A percentile compares a stretch with the other conserved stretches of the same genome.
phyloP scores from a whole-genome alignment of 176 grass and related monocot genomes.

The Paspalum notatum region DNA sequence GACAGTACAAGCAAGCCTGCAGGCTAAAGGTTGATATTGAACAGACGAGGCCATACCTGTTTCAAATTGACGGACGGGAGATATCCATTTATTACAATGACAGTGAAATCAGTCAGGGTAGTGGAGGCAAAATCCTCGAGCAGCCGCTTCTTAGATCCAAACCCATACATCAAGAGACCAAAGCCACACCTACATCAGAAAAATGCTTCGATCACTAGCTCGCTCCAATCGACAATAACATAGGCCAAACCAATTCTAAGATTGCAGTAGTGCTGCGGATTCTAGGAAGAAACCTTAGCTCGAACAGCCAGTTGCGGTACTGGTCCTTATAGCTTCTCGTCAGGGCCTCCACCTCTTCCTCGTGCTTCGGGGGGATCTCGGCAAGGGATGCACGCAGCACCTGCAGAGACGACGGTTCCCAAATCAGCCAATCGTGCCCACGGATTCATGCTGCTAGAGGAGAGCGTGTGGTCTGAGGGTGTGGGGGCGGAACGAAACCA shows the following conservation, averaged over 20 bases:
- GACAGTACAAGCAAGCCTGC: neutral
- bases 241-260: neutral
- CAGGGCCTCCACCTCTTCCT: constrained; percentile 67
- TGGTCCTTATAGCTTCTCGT: constrained; percentile 64
- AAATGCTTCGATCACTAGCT: neutral
- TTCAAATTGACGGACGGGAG: constrained; percentile 85
- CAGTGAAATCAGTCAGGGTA: constrained; percentile 64
- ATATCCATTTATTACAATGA: constrained; percentile 90
- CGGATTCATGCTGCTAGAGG: neutral
- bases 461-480: neutral
- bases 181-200: constrained; percentile 64
- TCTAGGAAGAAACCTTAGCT: constrained; percentile 56
- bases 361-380: constrained; percentile 63
- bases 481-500: neutral
- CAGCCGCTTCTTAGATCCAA: constrained; percentile 87
- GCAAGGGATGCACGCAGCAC: constrained; percentile 63
- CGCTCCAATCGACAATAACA: neutral
- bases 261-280: neutral
- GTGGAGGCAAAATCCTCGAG: constrained; percentile 91
- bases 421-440: neutral
- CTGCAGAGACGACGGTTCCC: constrained; percentile 38
- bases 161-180: constrained; percentile 88
- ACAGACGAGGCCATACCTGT: constrained; percentile 54
- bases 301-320: constrained; percentile 91
- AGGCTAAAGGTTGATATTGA: neutral